These are phyloP conservation scores for Stylonectria norvegica DNA, from an alignment of 2,329 filamentous ascomycete genomes.

Conservation along the genomic window DNA sequence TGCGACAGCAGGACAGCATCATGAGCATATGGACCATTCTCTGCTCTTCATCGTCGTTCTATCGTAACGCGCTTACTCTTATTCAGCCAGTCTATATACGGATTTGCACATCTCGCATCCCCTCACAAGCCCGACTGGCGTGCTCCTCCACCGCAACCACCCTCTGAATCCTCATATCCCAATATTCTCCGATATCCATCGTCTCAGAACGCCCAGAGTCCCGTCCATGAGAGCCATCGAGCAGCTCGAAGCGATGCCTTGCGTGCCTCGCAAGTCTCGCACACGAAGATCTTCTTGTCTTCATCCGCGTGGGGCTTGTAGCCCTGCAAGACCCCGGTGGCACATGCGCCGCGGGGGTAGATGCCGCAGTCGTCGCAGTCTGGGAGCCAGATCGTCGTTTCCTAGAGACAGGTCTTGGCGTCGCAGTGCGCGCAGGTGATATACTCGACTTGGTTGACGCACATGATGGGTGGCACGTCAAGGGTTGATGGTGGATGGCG, in stretches of 20 bases:
- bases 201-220: constrained; percentile 7
- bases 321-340: constrained; percentile 13
- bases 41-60: too few species aligned
- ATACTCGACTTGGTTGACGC: constrained; percentile 17
- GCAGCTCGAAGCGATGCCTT: constrained; percentile 8
- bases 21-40: too few species aligned
- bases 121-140: too few species aligned
- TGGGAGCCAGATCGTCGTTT: constrained; percentile 17
- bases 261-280: constrained; percentile 8
- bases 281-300: constrained; percentile 12
- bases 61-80: too few species aligned
- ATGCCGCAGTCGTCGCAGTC: constrained; percentile 19
- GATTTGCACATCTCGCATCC: too few species aligned
- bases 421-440: constrained; percentile 20
- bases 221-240: constrained; percentile 10
- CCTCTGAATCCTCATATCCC: too few species aligned
- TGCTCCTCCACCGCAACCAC: too few species aligned
- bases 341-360: constrained; percentile 16
- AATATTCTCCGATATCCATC: too few species aligned
- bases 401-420: constrained; percentile 13
- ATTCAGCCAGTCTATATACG: too few species aligned
- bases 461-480: too few species aligned
- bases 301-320: constrained; percentile 14
- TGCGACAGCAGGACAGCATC: too few species aligned
- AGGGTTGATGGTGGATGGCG: too few species aligned